Percentiles rank a stretch among this genome's conserved stretches.
Evolutionary conservation across 2,329 filamentous ascomycete genomes (phyloP).

Genomic region (Paraconiothyrium brasiliense): DNA sequence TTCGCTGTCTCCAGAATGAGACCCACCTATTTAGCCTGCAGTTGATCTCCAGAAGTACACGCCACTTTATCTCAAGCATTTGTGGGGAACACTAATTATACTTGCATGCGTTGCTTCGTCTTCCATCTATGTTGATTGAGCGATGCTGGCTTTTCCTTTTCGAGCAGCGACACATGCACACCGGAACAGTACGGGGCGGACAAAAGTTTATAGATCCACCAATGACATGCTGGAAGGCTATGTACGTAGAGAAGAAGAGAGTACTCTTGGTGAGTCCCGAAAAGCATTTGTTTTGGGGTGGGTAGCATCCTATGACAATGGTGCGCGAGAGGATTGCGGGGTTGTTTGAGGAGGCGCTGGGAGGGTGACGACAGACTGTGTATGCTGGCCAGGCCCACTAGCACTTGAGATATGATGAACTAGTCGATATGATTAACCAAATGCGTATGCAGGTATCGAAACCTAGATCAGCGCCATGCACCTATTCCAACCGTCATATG

Average conservation of each 20-base stretch:
- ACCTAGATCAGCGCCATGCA: conserved; percentile 11
- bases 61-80: background rate
- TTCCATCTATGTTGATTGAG: background rate
- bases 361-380: background rate
- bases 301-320: conserved; percentile 2
- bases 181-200: background rate
- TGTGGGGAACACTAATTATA: background rate
- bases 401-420: background rate
- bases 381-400: no score
- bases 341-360: conserved; percentile 1
- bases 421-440: background rate
- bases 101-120: background rate
- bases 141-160: background rate
- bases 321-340: conserved; percentile 4
- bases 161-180: background rate
- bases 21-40: background rate
- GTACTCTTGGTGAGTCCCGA: conserved; percentile 15
- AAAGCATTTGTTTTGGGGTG: conserved; percentile 7
- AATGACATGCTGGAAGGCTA: conserved; percentile 17
- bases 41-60: background rate
- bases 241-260: conserved; percentile 19
- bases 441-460: conserved; percentile 5
- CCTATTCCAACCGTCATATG: conserved; percentile 3
- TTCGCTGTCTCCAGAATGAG: background rate
- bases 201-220: background rate